Evolutionary conservation across 2,329 filamentous ascomycete genomes (phyloP).

Genomic region (Exophiala lecanii-corni): DNA sequence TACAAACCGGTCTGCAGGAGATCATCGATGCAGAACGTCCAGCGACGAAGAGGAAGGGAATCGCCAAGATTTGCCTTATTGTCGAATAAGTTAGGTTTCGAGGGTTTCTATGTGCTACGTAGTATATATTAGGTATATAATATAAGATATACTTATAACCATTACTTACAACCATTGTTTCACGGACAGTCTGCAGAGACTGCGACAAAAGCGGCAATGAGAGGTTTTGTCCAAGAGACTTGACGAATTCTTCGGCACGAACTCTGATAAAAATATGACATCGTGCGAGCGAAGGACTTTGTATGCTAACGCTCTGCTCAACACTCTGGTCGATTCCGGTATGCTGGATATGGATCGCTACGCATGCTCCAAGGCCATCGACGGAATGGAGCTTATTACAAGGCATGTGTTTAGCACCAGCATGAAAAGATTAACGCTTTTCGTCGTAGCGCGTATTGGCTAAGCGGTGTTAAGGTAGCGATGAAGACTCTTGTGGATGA

Average conservation of each 20-base stretch:
- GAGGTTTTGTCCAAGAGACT: conserved; percentile 8
- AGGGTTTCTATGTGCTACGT: too few relatives aligned
- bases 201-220: conserved; percentile 5
- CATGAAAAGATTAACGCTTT: too few relatives aligned
- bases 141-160: too few relatives aligned
- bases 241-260: conserved; percentile 1
- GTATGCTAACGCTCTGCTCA: too few relatives aligned
- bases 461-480: too few relatives aligned
- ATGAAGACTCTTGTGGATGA: too few relatives aligned
- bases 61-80: conserved; percentile 30
- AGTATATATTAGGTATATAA: too few relatives aligned
- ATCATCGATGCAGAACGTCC: conserved; percentile 44
- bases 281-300: not conserved
- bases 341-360: conserved; percentile 30
- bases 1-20: conserved; percentile 52
- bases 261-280: not conserved
- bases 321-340: conserved; percentile 25
- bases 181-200: conserved; percentile 32
- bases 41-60: conserved; percentile 31
- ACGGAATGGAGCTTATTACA: conserved; percentile 45
- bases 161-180: conserved; percentile 38
- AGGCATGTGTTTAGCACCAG: conserved; percentile 33
- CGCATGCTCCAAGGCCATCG: conserved; percentile 38
- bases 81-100: conserved; percentile 30
- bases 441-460: too few relatives aligned